Evolutionary conservation across 139 green algal species (phyloP), one percentile per base, ranked within the genome.

Genomic region (Auxenochlorella pyrenoidosa): DNA sequence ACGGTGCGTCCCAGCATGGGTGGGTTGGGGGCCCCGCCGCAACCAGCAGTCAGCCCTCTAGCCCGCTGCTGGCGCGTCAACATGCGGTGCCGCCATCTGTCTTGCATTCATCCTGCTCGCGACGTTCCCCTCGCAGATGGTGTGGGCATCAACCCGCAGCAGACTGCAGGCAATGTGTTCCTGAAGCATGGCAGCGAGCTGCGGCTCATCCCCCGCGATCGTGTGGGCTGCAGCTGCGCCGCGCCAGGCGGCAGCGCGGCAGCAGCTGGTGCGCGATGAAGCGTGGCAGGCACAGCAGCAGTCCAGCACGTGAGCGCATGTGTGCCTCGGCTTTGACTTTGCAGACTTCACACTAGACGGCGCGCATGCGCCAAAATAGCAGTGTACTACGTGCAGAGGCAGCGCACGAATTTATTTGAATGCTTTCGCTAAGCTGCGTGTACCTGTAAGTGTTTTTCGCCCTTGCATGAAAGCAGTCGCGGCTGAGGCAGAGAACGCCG

Each of bases 141-240:
- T n/a, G 97, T 99, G 0, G 97, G 97, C 66, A 99, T 99, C 91
- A 99, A 99, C 88, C 97, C 97, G 3, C 91, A 94, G 68, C 97
- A 99, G 82, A 99, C 95, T 58, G 95, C 96, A 66, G 95, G 96
- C 81, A 99, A 98, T 86, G 96, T 99, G 19, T 99, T 99, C 72
- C 76, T 99, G 83, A 99, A 99, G 92, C 97, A 99, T 80, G 97
- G 97, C 5, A 96, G 92, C 16, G 97, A 98, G 83, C 91, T 99
- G 58, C 91, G 97, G 6, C 90, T 99, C 4, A 99, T 99, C 77
- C 97, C 97, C 0, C 88, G 97, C 13, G 97, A 99, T 89, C 92
- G 97, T 0, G 97, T 99, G 15, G 97, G 95, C 44, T 38, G 63
- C 63, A 38, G 63, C 63, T 34, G 63, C 63, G 28, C 28, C 36